Evolutionary conservation across 2,329 filamentous ascomycete species (phyloP).

Genomic region (Scopulariopsis brevicaulis): DNA sequence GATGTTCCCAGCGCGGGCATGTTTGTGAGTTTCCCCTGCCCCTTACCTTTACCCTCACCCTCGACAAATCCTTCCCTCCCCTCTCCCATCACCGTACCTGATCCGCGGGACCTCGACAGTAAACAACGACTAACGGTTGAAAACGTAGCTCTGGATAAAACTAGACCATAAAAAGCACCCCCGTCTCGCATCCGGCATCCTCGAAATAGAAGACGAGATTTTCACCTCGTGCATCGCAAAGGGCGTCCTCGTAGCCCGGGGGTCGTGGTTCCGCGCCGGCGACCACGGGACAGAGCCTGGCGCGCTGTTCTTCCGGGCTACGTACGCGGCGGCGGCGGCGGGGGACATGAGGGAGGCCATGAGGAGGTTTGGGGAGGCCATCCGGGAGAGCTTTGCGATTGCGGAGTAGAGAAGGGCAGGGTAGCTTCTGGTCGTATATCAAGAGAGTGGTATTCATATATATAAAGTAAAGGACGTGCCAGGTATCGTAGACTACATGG

Average conservation of each 20-base stretch:
- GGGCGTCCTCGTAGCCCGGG: constrained; percentile 70
- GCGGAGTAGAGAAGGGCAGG: not conserved
- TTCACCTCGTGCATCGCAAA: constrained; percentile 67
- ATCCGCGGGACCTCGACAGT: too few species aligned
- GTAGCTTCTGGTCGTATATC: not conserved
- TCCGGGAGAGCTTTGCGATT: constrained; percentile 45
- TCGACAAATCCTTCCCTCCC: not conserved
- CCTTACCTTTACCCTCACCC: not conserved
- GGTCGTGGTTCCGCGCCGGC: constrained; percentile 86
- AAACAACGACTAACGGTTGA: not conserved
- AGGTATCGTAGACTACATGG: too few species aligned
- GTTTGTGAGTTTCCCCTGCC: constrained; percentile 60
- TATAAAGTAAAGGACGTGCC: too few species aligned
- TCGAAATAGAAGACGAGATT: constrained; percentile 73
- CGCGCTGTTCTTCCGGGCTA: constrained; percentile 79
- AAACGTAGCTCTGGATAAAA: constrained; percentile 55
- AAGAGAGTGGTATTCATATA: not conserved
- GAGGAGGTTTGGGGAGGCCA: constrained; percentile 61
- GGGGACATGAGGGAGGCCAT: constrained; percentile 64
- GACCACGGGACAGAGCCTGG: not conserved
- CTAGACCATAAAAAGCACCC: constrained; percentile 60
- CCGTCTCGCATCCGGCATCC: constrained; percentile 37
- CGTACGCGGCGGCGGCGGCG: constrained; percentile 70
- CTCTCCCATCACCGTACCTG: not conserved
- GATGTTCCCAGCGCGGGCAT: constrained; percentile 74